Evolutionary conservation across 2,329 filamentous ascomycete genomes (phyloP).

Genomic region (Dryadomyces quercivorus): DNA sequence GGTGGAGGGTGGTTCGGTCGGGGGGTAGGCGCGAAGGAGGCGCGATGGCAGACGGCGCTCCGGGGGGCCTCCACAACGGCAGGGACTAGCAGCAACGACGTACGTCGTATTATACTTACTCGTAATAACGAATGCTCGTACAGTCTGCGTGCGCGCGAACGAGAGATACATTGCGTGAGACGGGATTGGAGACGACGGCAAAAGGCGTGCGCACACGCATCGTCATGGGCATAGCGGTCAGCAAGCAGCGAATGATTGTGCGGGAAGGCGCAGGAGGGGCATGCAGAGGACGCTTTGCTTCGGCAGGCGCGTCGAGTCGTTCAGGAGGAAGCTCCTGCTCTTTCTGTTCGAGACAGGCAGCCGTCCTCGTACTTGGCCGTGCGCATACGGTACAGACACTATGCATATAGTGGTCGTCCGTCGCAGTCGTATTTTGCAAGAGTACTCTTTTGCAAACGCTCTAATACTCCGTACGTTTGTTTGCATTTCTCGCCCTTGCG

Average conservation of each 20-base stretch:
- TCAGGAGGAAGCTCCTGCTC: neutral
- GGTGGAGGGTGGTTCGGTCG: neutral
- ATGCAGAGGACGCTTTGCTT: neutral
- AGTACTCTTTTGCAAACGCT: no score
- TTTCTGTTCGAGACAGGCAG: neutral
- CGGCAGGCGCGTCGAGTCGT: neutral
- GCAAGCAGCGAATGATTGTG: neutral
- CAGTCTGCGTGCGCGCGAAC: no score
- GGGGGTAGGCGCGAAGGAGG: neutral
- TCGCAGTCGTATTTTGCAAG: neutral
- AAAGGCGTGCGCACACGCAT: neutral
- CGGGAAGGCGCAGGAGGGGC: neutral
- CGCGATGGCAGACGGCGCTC: conserved; percentile 2
- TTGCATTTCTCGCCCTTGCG: neutral
- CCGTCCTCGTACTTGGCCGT: neutral
- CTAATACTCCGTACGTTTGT: no score
- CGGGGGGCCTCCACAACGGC: conserved; percentile 5
- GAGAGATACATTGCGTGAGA: no score
- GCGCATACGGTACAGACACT: neutral
- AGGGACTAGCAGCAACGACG: neutral
- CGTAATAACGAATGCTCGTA: no score
- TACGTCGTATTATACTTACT: neutral
- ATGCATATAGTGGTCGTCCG: neutral
- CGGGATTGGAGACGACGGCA: neutral
- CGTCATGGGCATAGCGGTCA: neutral